Evolutionary conservation across 2,329 filamentous ascomycete species (phyloP).

Genomic region (Penicillium sp.): DNA sequence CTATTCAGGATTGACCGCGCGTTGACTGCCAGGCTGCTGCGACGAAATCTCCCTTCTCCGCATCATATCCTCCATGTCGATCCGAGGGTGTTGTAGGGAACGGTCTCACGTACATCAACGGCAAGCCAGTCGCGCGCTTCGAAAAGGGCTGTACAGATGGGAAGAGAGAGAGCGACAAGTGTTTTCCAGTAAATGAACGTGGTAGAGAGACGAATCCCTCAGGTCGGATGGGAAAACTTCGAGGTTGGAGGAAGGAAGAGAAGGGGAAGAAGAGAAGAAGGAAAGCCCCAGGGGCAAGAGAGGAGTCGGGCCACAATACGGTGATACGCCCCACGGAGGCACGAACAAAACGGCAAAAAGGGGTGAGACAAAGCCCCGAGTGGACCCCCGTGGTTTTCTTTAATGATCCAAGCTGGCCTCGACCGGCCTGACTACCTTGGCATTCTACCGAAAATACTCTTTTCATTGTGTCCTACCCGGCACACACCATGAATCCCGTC

Average conservation of each 20-base stretch:
- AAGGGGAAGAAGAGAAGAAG: constrained; percentile 23
- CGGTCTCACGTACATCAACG: constrained; percentile 30
- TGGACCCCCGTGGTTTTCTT: not conserved
- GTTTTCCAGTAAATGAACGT: constrained; percentile 41
- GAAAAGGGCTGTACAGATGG: constrained; percentile 25
- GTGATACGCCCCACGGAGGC: not conserved
- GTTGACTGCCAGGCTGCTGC: not conserved
- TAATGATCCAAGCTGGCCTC: not conserved
- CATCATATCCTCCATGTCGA: not conserved
- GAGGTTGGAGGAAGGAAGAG: constrained; percentile 20
- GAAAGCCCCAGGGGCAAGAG: constrained; percentile 11
- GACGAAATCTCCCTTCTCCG: not conserved
- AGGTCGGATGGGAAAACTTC: constrained; percentile 42
- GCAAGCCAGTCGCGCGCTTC: constrained; percentile 29
- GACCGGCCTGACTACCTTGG: not conserved
- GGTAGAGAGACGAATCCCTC: constrained; percentile 40
- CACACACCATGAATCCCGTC: not conserved
- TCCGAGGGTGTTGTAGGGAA: not conserved
- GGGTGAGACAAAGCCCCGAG: constrained; percentile 1
- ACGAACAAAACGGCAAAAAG: not conserved
- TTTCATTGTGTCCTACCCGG: too few species aligned
- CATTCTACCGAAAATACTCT: not conserved
- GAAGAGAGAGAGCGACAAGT: constrained; percentile 26
- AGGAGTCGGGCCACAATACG: constrained; percentile 9
- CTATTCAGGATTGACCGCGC: not conserved